A percentile compares a stretch with the other conserved stretches of the same genome.
Conservation (phyloP, 2,329 filamentous ascomycete genomes). For the Hyphodiscus sp. region DNA sequence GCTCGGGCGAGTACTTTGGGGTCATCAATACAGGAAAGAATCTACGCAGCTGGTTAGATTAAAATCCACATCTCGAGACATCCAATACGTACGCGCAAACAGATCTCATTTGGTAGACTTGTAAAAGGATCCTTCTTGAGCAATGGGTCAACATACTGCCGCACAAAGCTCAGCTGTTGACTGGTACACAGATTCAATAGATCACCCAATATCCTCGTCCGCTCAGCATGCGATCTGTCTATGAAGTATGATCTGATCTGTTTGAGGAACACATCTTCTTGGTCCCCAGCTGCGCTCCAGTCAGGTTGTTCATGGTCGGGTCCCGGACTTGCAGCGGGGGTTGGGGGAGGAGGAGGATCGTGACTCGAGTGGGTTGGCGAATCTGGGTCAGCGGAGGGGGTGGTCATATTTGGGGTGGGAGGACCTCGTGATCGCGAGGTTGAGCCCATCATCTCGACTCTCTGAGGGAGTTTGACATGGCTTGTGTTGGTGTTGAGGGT, state of each 20-base stretch:
- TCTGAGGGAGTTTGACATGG: constrained; percentile 29
- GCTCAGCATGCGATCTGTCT: constrained; percentile 66
- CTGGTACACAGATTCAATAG: constrained; percentile 91
- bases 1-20: constrained; percentile 88
- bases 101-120: constrained; percentile 86
- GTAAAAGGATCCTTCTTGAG: constrained; percentile 96
- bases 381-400: constrained; percentile 56
- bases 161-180: constrained; percentile 90
- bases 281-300: constrained; percentile 71
- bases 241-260: constrained; percentile 77
- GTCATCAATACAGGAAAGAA: constrained; percentile 95
- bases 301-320: constrained; percentile 57
- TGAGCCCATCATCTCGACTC: constrained; percentile 49
- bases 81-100: constrained; percentile 62
- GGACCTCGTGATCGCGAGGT: constrained; percentile 46
- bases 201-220: constrained; percentile 77
- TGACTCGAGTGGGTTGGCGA: constrained; percentile 30
- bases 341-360: constrained; percentile 55
- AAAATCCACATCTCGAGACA: not conserved
- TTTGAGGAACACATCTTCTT: constrained; percentile 76
- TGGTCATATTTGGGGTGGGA: constrained; percentile 61
- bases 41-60: constrained; percentile 41
- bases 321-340: constrained; percentile 58
- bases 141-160: constrained; percentile 88
- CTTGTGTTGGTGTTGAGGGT: constrained; percentile 43